Percentiles rank a stretch among this genome's conserved stretches.
phyloP scores from a whole-genome alignment of 352 stramenopile species.

The Pythium rishiriense region DNA sequence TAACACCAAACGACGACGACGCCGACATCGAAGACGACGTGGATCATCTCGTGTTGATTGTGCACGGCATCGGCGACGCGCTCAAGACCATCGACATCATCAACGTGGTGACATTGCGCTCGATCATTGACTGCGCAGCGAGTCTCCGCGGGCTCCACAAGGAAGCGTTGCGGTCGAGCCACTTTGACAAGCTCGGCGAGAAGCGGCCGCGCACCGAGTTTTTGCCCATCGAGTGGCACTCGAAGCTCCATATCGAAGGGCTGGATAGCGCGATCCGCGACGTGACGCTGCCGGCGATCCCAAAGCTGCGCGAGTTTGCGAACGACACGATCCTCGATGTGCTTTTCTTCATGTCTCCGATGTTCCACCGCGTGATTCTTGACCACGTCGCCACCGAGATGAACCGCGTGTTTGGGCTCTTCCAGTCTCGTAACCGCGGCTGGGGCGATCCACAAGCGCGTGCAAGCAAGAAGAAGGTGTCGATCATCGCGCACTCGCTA shows the following conservation, averaged over 20 bases:
- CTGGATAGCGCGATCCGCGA: constrained; percentile 70
- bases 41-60: constrained; percentile 87
- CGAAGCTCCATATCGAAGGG: constrained; percentile 81
- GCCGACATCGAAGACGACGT: constrained; percentile 73
- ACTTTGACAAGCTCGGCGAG: constrained; percentile 60
- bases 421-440: constrained; percentile 58
- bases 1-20: constrained; percentile 47
- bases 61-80: constrained; percentile 89
- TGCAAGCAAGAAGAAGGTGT: constrained; percentile 67
- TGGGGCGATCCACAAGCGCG: constrained; percentile 33
- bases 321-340: constrained; percentile 94
- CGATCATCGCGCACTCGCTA: constrained; percentile 86
- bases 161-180: constrained; percentile 60
- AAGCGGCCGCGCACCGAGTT: constrained; percentile 62
- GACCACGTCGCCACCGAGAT: constrained; percentile 91
- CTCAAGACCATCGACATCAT: constrained; percentile 86
- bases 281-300: constrained; percentile 85
- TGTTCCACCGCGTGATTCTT: constrained; percentile 92
- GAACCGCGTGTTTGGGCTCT: constrained; percentile 86
- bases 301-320: constrained; percentile 89
- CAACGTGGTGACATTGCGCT: constrained; percentile 79
- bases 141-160: constrained; percentile 66
- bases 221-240: constrained; percentile 86
- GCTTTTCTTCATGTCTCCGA: constrained; percentile 92
- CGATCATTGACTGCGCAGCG: constrained; percentile 80